These are phyloP conservation scores for Groenewaldozyma auringiensis DNA, from an alignment of 1,139 yeast genomes.

Conservation along the genomic window DNA sequence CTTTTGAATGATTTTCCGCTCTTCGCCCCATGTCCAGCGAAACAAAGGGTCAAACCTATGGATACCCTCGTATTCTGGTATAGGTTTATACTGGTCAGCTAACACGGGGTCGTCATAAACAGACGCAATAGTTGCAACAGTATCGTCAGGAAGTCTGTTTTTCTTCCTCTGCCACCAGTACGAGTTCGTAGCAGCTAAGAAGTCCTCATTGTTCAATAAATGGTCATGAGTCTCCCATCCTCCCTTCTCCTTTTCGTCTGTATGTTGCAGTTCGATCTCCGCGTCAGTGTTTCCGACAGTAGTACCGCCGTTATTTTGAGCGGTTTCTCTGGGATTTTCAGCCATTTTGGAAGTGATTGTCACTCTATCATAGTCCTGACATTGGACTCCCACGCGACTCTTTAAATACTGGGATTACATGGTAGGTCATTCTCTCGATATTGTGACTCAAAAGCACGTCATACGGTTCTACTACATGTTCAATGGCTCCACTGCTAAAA, in stretches of 20 bases:
- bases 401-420: no score
- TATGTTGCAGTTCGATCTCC: background rate
- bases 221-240: background rate
- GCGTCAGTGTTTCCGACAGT: background rate
- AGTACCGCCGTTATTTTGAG: background rate
- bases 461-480: no score
- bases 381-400: no score
- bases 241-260: background rate
- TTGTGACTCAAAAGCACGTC: no score
- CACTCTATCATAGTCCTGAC: no score
- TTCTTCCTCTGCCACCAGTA: background rate
- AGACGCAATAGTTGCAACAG: conserved; percentile 14
- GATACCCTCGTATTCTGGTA: conserved; percentile 39
- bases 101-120: conserved; percentile 8
- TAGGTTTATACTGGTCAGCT: conserved; percentile 9
- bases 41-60: conserved; percentile 41
- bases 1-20: conserved; percentile 35
- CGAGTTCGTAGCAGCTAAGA: background rate
- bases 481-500: no score
- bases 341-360: no score
- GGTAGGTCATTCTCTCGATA: no score
- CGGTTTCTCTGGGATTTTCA: no score
- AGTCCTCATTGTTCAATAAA: background rate
- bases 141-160: conserved; percentile 10
- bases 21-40: conserved; percentile 43